Conservation (phyloP, 192 early-diverging fungal species). For the Backusella tarrabulga region DNA sequence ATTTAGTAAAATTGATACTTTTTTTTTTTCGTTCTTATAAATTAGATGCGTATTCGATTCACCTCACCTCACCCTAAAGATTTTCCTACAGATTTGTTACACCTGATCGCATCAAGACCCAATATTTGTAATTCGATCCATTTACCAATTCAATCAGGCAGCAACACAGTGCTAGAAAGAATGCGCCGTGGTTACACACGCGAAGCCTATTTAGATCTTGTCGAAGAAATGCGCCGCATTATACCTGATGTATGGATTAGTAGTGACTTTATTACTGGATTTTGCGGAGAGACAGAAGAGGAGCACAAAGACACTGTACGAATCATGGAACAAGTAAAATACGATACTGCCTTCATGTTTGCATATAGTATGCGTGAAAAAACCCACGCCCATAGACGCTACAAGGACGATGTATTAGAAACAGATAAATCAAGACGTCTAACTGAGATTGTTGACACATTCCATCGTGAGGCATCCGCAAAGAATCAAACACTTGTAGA, state of each 20-base stretch:
- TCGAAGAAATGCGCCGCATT: conserved; percentile 57
- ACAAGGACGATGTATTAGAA: conserved; percentile 65
- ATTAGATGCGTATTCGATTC: conserved; percentile 70
- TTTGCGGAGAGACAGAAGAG: conserved; percentile 75
- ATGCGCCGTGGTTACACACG: conserved; percentile 78
- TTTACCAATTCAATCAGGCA: conserved; percentile 73
- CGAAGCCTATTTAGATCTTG: conserved; percentile 68
- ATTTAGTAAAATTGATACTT: neutral
- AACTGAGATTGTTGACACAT: conserved; percentile 63
- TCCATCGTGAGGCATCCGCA: conserved; percentile 53
- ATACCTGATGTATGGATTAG: conserved; percentile 75
- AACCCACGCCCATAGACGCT: conserved; percentile 70
- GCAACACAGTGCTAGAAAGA: conserved; percentile 58
- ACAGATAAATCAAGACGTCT: conserved; percentile 60
- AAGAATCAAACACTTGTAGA: conserved; percentile 55
- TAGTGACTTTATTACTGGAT: conserved; percentile 74
- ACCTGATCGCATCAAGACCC: conserved; percentile 63
- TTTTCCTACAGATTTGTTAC: conserved; percentile 69
- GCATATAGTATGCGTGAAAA: conserved; percentile 74
- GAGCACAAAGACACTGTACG: conserved; percentile 70
- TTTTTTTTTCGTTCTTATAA: neutral
- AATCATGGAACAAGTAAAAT: conserved; percentile 64
- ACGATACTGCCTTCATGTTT: conserved; percentile 80
- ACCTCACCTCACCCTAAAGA: conserved; percentile 82
- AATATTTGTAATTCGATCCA: conserved; percentile 76